Base-by-base conservation (phyloP, 2,329 filamentous ascomycete genomes). In the Botrytis fabae region DNA sequence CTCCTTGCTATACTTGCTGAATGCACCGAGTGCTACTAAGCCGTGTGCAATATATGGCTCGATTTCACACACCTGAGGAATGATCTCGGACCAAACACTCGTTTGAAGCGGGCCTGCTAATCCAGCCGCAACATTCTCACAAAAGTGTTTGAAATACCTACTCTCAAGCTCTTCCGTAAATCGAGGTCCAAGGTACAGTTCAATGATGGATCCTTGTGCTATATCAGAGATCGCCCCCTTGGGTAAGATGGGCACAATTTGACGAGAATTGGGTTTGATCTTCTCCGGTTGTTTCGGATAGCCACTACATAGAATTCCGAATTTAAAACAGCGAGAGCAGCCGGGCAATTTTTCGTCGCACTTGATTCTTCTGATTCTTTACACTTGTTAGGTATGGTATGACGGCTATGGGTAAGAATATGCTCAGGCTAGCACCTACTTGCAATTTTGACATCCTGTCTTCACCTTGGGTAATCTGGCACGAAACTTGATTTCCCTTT, bases 331-430 rank as follows among this genome's bases (percentile, higher is more conserved):
- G n/a, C 73, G 70, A n/a, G 38, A 54, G 63, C 77, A 78, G 16
- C 54, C 59, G 20, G 77, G 77, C 32, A 73, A 70, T 32, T 54
- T 48, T 70, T 78, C 77, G 64, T 77, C 77, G 61, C 77, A 78
- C 71, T 78, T 78, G 10, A 78, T 65, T 42, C 74, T 71, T 75
- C 89, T 83, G 75, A 85, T 83, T 80, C 88, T 90, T 74, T 7
- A 14, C 28, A 35, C n/a, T 18, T 20, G 5, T 69, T 59, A 66
- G 48, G 10, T 32, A 71, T 18, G 14, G 61, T 69, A 7, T 2
- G 18, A 60, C 25, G 38, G 10, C 2, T 18, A 22, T 28, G 22
- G 9, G 10, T 16, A 10, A 68, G 12, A 4, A 35, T 20, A 6
- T 20, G 4, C 25, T 20, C 1, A 60, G 61, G 63, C 59, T n/a